phyloP scores from a whole-genome alignment of 2,329 filamentous ascomycete genomes.

The Biscogniauxia marginata region DNA sequence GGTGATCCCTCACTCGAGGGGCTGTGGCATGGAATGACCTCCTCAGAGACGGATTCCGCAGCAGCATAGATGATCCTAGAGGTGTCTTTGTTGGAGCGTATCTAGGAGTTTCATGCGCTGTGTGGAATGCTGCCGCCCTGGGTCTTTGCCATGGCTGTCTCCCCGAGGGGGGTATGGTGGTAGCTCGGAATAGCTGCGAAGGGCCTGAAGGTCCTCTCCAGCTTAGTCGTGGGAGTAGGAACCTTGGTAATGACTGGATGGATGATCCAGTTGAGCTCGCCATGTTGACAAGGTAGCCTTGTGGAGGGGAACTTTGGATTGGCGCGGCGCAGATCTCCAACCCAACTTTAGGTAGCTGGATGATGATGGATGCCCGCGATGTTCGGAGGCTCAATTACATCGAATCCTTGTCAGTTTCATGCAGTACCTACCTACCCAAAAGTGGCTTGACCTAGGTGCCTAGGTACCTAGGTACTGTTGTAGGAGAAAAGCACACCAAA shows the following conservation, averaged over 20 bases:
- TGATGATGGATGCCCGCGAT: neutral
- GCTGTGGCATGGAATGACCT: conserved; percentile 69
- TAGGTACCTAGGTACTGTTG: neutral
- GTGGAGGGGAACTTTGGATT: conserved; percentile 1
- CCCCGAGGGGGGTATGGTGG: conserved; percentile 25
- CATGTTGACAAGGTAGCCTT: conserved; percentile 14
- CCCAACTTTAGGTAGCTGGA: neutral
- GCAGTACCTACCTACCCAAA: neutral
- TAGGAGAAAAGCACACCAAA: no score
- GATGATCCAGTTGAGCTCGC: conserved; percentile 29
- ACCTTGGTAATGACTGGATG: conserved; percentile 47
- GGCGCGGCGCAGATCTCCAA: neutral
- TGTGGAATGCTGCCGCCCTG: conserved; percentile 26
- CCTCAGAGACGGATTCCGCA: conserved; percentile 32
- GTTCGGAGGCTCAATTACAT: neutral
- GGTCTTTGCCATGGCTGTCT: conserved; percentile 16
- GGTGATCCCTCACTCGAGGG: conserved; percentile 69
- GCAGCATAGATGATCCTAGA: conserved; percentile 17
- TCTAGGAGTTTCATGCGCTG: conserved; percentile 15
- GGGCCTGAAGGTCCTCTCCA: conserved; percentile 41
- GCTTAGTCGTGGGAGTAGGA: conserved; percentile 56
- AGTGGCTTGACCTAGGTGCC: neutral
- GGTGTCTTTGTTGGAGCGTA: conserved; percentile 5
- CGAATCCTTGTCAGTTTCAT: neutral
- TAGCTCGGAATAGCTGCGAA: conserved; percentile 30